Evolutionary conservation across 2,329 filamentous ascomycete species (phyloP).

Genomic region (Penicillium sp.): DNA sequence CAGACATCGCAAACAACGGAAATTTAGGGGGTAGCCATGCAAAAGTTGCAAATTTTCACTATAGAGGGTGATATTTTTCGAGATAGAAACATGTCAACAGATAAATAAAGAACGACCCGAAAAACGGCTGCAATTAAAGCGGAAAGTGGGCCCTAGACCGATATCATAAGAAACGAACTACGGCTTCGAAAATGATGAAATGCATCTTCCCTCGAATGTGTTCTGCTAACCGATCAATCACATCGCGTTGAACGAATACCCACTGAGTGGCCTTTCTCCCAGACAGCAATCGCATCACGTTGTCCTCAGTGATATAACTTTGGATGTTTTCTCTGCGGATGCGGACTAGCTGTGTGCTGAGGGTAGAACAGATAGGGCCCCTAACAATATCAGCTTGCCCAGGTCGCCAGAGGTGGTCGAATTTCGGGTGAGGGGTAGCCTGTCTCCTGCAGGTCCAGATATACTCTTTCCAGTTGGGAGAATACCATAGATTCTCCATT

Average conservation of each 20-base stretch:
- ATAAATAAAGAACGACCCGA: no score
- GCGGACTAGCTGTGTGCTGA: not conserved
- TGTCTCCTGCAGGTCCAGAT: not conserved
- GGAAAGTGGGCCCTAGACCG: no score
- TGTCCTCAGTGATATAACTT: not conserved
- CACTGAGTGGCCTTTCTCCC: not conserved
- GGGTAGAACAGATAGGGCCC: not conserved
- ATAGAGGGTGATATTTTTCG: no score
- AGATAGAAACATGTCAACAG: no score
- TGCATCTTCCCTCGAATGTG: slow-evolving; percentile 2
- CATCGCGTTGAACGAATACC: not conserved
- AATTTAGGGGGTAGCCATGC: no score
- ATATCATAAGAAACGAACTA: not conserved
- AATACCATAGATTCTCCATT: no score
- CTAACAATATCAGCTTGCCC: not conserved
- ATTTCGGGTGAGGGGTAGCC: not conserved
- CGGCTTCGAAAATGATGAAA: not conserved
- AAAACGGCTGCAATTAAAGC: no score
- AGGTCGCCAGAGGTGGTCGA: not conserved
- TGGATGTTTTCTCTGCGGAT: slow-evolving; percentile 3
- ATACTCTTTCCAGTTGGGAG: no score
- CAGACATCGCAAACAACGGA: no score
- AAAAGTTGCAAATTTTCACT: no score
- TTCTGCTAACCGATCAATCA: not conserved
- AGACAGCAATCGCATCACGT: slow-evolving; percentile 1